phyloP scores from a whole-genome alignment of 495 filamentous ascomycete genomes.

The Penicillium taxi region DNA sequence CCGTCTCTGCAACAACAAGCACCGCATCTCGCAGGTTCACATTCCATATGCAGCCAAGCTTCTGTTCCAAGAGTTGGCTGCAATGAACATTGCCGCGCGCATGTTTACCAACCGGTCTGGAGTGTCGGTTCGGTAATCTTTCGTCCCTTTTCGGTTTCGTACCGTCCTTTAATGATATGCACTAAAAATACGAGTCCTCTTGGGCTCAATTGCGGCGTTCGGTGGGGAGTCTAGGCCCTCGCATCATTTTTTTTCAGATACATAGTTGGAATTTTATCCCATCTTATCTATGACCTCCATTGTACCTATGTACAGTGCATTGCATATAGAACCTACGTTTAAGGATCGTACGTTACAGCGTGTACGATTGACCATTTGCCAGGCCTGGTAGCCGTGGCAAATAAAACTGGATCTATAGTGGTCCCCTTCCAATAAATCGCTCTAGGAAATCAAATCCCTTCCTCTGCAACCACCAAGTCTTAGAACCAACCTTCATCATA shows the following conservation, averaged over 20 bases:
- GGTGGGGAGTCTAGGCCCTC: constrained; percentile 15
- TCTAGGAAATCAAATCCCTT: constrained; percentile 33
- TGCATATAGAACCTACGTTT: too few species aligned
- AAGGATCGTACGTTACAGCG: too few species aligned
- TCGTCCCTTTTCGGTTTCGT: constrained; percentile 6
- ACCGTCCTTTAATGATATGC: constrained; percentile 26
- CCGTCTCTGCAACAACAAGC: constrained; percentile 96
- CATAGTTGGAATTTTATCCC: constrained; percentile 17
- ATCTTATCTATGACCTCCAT: too few species aligned
- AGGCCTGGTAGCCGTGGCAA: too few species aligned
- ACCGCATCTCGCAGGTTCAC: constrained; percentile 90
- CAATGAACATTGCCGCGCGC: constrained; percentile 96
- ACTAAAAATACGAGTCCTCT: constrained; percentile 19
- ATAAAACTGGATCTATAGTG: constrained; percentile 6
- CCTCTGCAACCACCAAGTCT: constrained; percentile 29
- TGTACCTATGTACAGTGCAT: too few species aligned
- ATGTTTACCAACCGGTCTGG: constrained; percentile 77
- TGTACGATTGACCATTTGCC: too few species aligned
- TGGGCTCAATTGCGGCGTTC: constrained; percentile 22
- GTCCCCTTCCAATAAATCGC: constrained; percentile 19
- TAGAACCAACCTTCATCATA: constrained; percentile 28
- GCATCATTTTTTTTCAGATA: constrained; percentile 22
- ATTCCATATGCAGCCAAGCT: constrained; percentile 98
- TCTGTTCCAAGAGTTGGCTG: constrained; percentile 92
- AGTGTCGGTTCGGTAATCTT: constrained; percentile 34